These are phyloP conservation scores for Fusarium devonianum DNA, from an alignment of 2,329 filamentous ascomycete genomes.

Conservation along the genomic window DNA sequence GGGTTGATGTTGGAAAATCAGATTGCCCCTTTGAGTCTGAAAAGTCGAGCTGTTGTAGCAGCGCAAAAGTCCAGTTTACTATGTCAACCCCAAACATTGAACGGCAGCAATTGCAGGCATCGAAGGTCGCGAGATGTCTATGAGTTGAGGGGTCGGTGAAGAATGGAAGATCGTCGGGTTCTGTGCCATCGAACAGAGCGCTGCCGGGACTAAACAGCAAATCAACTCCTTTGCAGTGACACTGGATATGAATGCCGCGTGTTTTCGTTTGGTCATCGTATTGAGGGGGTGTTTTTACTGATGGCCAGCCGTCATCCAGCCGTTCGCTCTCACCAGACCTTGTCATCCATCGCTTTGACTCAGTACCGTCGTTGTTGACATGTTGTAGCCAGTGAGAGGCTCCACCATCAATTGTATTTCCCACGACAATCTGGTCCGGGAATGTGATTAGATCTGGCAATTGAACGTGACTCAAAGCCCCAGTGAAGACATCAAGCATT, in stretches of 20 bases:
- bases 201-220: slow-evolving; percentile 49
- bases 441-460: slow-evolving; percentile 43
- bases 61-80: slow-evolving; percentile 54
- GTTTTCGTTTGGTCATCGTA: slow-evolving; percentile 18
- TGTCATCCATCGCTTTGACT: slow-evolving; percentile 40
- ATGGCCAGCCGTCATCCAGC: slow-evolving; percentile 45
- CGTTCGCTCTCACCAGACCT: slow-evolving; percentile 33
- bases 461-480: slow-evolving; percentile 45
- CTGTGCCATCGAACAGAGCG: slow-evolving; percentile 24
- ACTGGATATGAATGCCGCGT: slow-evolving; percentile 49
- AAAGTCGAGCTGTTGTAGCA: slow-evolving; percentile 51
- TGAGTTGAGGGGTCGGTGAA: slow-evolving; percentile 53
- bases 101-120: slow-evolving; percentile 58
- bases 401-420: slow-evolving; percentile 61
- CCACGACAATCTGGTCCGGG: slow-evolving; percentile 53
- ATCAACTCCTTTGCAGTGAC: slow-evolving; percentile 56
- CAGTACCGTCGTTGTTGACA: slow-evolving; percentile 42
- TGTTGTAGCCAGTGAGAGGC: slow-evolving; percentile 54
- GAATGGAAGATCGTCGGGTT: slow-evolving; percentile 46
- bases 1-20: slow-evolving; percentile 20
- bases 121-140: slow-evolving; percentile 50
- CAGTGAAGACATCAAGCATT: slow-evolving; percentile 47
- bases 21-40: background rate
- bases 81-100: slow-evolving; percentile 52
- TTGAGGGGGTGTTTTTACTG: slow-evolving; percentile 6